Base-by-base conservation (phyloP, 1,284 basidiomycete species). In the Spongispora temasekensis region DNA sequence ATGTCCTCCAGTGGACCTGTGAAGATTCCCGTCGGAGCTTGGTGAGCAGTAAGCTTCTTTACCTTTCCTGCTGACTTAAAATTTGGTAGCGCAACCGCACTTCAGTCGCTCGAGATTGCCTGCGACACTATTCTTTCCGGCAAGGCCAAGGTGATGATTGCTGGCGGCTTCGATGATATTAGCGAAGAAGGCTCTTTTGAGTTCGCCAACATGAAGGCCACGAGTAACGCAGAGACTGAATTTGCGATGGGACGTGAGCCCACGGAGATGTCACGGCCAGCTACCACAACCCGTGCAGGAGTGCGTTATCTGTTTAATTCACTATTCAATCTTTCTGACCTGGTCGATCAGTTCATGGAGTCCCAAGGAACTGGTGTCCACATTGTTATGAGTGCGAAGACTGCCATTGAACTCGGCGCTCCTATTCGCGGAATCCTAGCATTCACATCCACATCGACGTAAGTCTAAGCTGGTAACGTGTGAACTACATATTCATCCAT, bases 201-300 rank as follows among this genome's bases (percentile, higher is more conserved):
- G 78, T 96, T 96, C 77, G 97, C 95, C 60, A 98, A 98, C 83
- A 99, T 99, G 97, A 97, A 98, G 79, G 97, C 97, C 7, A 99
- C 97, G 8, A 95, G 93, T 77, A 98, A 97, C 73, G 91, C 95
- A 6, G 93, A 96, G 76, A 93, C 94, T 40, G 97, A 99, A 78
- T 92, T 98, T 71, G 96, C 96, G 10, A 97, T 97, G 87, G 97
- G 97, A 64, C 95, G 97, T 68, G 97, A 99, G 77, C 97, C 97
- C 30, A 94, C 91, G 50, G 97, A 99, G 77, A 97, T 98, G 92
- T 99, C 97, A 57, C 91, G 97, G 63, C 97, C 97, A 28, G 93
- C 96, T 42, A 98, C 97, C 6, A 94, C 91, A 27, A 98, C 95
- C 67, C 93, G 97, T 73, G 85, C 95, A 71, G 95, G 96, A 65